Conservation (phyloP, 2,329 filamentous ascomycete genomes). For the Emergomyces orientalis region DNA sequence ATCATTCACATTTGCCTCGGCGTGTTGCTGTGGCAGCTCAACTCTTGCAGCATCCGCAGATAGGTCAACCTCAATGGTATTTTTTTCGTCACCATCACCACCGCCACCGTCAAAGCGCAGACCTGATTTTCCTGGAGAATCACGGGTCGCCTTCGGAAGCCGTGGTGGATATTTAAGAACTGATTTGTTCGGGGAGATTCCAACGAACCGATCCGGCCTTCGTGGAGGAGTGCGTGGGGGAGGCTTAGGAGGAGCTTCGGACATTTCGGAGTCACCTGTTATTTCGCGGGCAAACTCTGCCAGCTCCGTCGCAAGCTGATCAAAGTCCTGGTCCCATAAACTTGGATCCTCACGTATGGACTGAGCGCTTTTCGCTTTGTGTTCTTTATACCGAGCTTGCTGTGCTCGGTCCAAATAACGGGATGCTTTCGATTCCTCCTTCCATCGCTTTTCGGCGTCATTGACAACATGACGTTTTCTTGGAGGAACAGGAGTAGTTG, state of each 20-base stretch:
- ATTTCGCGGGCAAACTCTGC: conserved; percentile 36
- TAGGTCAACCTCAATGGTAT: background rate
- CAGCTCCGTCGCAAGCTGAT: conserved; percentile 34
- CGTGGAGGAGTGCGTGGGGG: conserved; percentile 5
- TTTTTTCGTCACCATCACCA: background rate
- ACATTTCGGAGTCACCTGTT: conserved; percentile 21
- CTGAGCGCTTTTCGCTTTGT: conserved; percentile 22
- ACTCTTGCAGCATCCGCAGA: background rate
- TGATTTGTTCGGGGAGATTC: conserved; percentile 19
- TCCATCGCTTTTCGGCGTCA: conserved; percentile 32
- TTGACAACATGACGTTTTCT: conserved; percentile 35
- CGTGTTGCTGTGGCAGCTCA: background rate
- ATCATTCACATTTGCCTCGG: background rate
- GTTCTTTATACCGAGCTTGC: conserved; percentile 8
- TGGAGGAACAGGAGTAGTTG: conserved; percentile 12
- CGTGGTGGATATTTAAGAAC: conserved; percentile 32
- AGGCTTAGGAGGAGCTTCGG: conserved; percentile 6
- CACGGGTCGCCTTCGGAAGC: conserved; percentile 18
- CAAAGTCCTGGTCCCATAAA: conserved; percentile 36
- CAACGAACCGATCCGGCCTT: background rate
- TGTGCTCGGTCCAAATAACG: conserved; percentile 9
- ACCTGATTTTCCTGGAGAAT: background rate
- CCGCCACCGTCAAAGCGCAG: background rate
- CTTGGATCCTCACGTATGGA: conserved; percentile 29
- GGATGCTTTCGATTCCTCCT: conserved; percentile 24